These are phyloP conservation scores for Monilinia polystroma DNA, from an alignment of 2,329 filamentous ascomycete species.

Conservation along the genomic window DNA sequence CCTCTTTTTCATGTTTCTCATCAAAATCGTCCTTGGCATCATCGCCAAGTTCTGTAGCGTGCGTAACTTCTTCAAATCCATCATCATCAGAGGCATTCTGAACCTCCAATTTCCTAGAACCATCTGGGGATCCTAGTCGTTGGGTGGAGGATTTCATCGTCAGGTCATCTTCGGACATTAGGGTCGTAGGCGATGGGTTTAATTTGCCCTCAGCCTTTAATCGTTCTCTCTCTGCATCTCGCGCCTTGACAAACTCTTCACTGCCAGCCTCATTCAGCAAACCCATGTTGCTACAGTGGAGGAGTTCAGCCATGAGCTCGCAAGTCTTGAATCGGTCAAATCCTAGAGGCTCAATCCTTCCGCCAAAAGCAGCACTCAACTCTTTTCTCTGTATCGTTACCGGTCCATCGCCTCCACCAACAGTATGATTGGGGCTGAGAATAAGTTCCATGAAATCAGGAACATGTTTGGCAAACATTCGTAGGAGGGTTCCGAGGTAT, in stretches of 20 bases:
- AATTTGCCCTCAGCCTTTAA: conserved; percentile 77
- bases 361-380: conserved; percentile 83
- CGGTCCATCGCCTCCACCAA: conserved; percentile 55
- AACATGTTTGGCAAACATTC: conserved; percentile 85
- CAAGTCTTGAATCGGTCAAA: conserved; percentile 99
- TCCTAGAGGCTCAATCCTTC: conserved; percentile 87
- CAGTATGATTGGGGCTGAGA: conserved; percentile 64
- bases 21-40: conserved; percentile 69
- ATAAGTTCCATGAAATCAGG: conserved; percentile 93
- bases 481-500: conserved; percentile 85
- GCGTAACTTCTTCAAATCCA: conserved; percentile 85
- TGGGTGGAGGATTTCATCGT: conserved; percentile 58
- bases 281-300: conserved; percentile 99
- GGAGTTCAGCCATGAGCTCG: conserved; percentile 93
- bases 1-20: conserved; percentile 52
- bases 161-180: conserved; percentile 59
- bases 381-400: conserved; percentile 67
- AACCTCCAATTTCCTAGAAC: conserved; percentile 69
- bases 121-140: conserved; percentile 56
- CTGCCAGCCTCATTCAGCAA: conserved; percentile 88
- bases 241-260: conserved; percentile 76
- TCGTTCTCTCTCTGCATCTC: conserved; percentile 78
- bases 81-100: conserved; percentile 84
- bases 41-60: conserved; percentile 67
- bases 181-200: conserved; percentile 42